phyloP scores from a whole-genome alignment of 345 rosid genomes.

The Citrus cavaleriei region DNA sequence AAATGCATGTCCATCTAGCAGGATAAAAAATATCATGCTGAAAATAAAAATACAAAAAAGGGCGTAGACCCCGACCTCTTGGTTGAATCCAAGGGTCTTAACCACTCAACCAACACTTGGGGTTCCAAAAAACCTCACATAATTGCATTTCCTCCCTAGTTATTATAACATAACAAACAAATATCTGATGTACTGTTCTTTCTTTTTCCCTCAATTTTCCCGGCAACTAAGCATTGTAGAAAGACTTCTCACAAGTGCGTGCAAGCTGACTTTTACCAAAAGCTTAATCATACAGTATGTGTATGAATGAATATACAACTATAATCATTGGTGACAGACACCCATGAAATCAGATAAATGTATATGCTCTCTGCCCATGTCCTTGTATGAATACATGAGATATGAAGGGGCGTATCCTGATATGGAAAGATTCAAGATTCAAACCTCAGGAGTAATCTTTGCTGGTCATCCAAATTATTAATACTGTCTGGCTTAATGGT shows the following conservation, averaged over 20 bases:
- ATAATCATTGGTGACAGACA: not conserved
- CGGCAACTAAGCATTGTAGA: not conserved
- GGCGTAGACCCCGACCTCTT: not conserved
- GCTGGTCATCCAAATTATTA: conserved; percentile 23
- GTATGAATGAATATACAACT: not conserved
- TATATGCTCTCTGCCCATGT: not conserved
- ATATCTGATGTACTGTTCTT: not conserved
- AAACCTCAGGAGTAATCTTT: conserved; percentile 37
- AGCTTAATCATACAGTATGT: not conserved
- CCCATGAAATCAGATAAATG: not conserved
- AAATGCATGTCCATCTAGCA: not conserved
- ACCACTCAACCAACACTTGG: not conserved
- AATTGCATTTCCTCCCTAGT: not conserved
- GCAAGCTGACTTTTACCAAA: not conserved
- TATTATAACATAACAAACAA: not conserved
- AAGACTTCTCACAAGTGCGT: not conserved
- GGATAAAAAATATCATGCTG: not conserved
- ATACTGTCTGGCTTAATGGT: conserved; percentile 18
- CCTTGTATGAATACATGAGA: not conserved
- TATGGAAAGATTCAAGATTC: conserved; percentile 5
- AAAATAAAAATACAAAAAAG: not conserved
- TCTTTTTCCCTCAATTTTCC: not conserved
- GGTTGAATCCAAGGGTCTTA: not conserved
- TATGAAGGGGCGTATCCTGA: not conserved
- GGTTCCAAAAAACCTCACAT: not conserved